A percentile compares a stretch with the other conserved stretches of the same genome.
These are phyloP conservation scores for Carallia brachiata DNA, from an alignment of 345 rosid genomes.

Conservation along the genomic window DNA sequence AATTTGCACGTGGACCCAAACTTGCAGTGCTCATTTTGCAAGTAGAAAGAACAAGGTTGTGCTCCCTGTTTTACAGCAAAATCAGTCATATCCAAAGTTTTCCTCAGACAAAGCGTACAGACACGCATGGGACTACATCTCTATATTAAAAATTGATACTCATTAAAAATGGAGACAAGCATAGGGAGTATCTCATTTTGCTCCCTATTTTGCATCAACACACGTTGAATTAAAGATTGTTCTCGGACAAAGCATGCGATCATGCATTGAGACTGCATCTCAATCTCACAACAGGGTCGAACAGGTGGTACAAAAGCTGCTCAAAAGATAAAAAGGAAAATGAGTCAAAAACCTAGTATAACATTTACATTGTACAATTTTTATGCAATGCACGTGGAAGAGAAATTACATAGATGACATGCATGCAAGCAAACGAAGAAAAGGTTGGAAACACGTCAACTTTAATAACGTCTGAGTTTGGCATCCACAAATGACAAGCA, in stretches of 20 bases:
- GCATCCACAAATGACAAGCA: not conserved
- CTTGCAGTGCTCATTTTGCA: conserved; percentile 30
- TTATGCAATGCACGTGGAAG: too few relatives aligned
- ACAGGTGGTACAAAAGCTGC: not conserved
- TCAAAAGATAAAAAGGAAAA: not conserved
- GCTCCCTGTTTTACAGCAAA: conserved; percentile 17
- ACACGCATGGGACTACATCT: not conserved
- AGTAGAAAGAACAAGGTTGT: conserved; percentile 22
- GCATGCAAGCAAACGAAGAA: not conserved
- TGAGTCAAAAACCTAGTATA: too few relatives aligned
- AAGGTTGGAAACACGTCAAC: not conserved
- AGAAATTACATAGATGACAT: not conserved
- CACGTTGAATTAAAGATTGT: not conserved
- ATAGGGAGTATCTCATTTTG: too few relatives aligned
- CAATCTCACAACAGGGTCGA: not conserved
- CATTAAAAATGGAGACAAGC: not conserved
- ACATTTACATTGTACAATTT: too few relatives aligned
- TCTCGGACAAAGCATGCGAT: not conserved
- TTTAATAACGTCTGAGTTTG: not conserved
- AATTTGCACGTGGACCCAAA: conserved; percentile 32
- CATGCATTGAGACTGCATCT: not conserved
- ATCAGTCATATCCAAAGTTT: not conserved
- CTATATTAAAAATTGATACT: not conserved
- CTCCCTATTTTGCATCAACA: conserved; percentile 15
- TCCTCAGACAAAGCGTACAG: not conserved